Evolutionary conservation across 2,329 filamentous ascomycete species (phyloP), one percentile per base, ranked within the genome.

Genomic region (Macrophomina phaseolina): DNA sequence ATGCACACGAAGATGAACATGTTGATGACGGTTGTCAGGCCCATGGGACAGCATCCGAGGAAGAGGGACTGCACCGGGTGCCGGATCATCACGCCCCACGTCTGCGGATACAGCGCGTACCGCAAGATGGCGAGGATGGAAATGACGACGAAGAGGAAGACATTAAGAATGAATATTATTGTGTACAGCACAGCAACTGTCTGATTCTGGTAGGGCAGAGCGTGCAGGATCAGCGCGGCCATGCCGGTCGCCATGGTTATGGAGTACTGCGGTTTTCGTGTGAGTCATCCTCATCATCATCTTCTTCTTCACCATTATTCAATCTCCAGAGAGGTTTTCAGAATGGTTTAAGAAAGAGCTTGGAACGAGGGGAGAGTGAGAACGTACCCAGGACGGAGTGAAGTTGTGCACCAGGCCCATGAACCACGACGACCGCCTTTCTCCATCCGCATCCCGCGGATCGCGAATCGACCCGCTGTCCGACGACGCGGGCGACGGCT

Each of bases 61-160:
- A 92, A 92, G 64, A 92, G 81, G 1, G 86, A 89, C 72, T 92
- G 88, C 1, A 84, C 84, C 0, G 88, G 89, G 73, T 92, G 87
- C 2, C 81, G 78, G 42, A 92, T 84, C 89, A 92, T 90, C 16
- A 84, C 86, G 0, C 67, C 73, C 84, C 89, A 92, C 36, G 91
- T 87, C 67, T 85, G 82, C 0, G 89, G 90, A 71, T 90, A 92
- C 1, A 91, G 71, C 0, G 80, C 79, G 71, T 92, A 92, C 4
- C 90, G 84, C 2, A 89, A 73, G 1, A 86, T 66, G 1, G 86
- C 88, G 53, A 89, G 82, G 5, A 78, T 67, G 23, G 84, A 76
- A 63, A 89, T 89, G 30, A 82, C 70, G 5, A 78, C 66, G 71
- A 91, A 91, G 6, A 91, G 78, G 5, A 81, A 38, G 14, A 85